phyloP scores from a whole-genome alignment of 78 protist species.

The Dictyostelium intermedium region DNA sequence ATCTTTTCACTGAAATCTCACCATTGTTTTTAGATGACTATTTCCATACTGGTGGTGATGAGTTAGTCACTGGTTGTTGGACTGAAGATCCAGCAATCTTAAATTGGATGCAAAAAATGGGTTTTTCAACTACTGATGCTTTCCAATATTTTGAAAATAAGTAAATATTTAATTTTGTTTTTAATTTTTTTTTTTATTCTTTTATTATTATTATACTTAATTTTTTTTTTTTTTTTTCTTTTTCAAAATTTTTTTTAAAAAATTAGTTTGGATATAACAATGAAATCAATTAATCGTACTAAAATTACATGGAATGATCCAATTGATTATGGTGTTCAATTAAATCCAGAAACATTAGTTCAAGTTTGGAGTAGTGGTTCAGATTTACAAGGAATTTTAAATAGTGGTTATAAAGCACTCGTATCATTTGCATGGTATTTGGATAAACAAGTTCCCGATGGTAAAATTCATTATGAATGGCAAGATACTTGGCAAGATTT shows the following conservation, averaged over 20 bases:
- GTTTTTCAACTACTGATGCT: slow-evolving; percentile 12
- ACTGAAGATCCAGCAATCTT: background rate
- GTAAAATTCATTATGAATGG: slow-evolving; percentile 65
- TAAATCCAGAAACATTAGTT: background rate
- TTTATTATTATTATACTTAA: background rate
- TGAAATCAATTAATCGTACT: slow-evolving; percentile 31
- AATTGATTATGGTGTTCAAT: background rate
- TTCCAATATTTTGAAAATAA: slow-evolving; percentile 56
- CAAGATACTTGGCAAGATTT: slow-evolving; percentile 82
- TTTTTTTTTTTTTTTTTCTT: background rate
- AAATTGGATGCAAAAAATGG: slow-evolving; percentile 76
- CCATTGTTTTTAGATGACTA: slow-evolving; percentile 9
- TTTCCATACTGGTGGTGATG: slow-evolving; percentile 94
- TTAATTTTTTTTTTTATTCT: too few species aligned
- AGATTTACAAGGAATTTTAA: background rate
- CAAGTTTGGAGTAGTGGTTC: slow-evolving; percentile 43
- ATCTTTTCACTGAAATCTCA: slow-evolving; percentile 27
- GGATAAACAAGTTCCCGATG: slow-evolving; percentile 49
- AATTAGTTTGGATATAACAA: background rate
- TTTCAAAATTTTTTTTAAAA: background rate
- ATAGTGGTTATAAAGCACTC: slow-evolving; percentile 22
- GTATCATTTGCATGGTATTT: slow-evolving; percentile 43
- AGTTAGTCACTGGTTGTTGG: slow-evolving; percentile 94
- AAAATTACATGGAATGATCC: slow-evolving; percentile 77
- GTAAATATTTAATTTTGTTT: background rate